A percentile compares a stretch with the other conserved stretches of the same genome.
Conservation (phyloP, 2,329 filamentous ascomycete genomes). For the Alternaria triticimaculans region DNA sequence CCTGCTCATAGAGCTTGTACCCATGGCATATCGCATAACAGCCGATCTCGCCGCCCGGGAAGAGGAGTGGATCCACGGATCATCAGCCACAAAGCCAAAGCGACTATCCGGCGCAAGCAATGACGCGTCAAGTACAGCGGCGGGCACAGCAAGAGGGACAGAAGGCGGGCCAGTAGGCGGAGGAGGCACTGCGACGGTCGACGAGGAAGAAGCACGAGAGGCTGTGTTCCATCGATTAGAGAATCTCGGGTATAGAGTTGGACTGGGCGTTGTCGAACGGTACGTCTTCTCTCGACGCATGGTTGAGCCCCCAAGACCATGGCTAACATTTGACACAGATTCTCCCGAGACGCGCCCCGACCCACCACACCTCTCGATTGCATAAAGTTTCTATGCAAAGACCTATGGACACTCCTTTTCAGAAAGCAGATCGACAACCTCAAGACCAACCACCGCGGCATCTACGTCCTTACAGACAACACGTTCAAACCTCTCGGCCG, state of each 20-base stretch:
- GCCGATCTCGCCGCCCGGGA: constrained; percentile 69
- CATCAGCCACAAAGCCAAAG: constrained; percentile 16
- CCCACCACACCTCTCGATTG: constrained; percentile 92
- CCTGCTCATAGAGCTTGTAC: constrained; percentile 94
- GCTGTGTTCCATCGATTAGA: constrained; percentile 86
- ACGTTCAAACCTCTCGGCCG: constrained; percentile 85
- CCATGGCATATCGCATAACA: constrained; percentile 86
- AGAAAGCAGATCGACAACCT: constrained; percentile 98
- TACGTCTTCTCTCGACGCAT: constrained; percentile 51
- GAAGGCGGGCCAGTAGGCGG: constrained; percentile 18
- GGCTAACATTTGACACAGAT: constrained; percentile 57
- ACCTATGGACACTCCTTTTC: constrained; percentile 93
- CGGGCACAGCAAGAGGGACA: constrained; percentile 22
- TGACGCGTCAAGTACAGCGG: constrained; percentile 36
- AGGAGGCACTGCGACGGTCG: constrained; percentile 51
- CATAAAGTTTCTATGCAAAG: constrained; percentile 99
- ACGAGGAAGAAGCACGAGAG: constrained; percentile 84
- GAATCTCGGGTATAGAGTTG: constrained; percentile 85
- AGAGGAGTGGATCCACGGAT: constrained; percentile 46
- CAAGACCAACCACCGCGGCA: constrained; percentile 96
- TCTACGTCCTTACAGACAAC: constrained; percentile 95
- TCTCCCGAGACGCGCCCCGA: constrained; percentile 81
- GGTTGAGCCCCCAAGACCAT: background rate
- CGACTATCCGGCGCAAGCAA: constrained; percentile 29
- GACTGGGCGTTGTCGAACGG: constrained; percentile 90